Conservation (phyloP, 2,329 filamentous ascomycete species). For the Thielaviopsis ethacetica region DNA sequence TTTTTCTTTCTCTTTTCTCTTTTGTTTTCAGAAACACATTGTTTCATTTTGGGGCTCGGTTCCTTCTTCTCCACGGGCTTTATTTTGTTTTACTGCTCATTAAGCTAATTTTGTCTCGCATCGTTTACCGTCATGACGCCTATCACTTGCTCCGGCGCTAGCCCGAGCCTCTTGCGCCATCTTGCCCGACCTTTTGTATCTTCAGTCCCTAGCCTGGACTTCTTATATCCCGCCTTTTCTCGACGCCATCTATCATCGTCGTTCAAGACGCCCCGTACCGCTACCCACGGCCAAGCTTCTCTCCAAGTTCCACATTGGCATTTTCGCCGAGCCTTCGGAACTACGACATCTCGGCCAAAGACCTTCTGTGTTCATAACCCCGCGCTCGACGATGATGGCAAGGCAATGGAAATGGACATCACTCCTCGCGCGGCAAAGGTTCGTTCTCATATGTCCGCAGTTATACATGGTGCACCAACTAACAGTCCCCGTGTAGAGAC, state of each 20-base stretch:
- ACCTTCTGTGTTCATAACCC: conserved; percentile 51
- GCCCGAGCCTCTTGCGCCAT: conserved; percentile 1
- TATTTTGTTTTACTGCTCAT: not conserved
- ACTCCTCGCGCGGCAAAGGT: conserved; percentile 69
- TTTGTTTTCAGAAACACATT: not conserved
- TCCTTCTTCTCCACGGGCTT: not conserved
- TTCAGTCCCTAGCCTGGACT: conserved; percentile 20
- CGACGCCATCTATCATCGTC: not conserved
- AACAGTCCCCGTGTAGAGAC: conserved; percentile 31
- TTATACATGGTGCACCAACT: not conserved
- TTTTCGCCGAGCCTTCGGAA: conserved; percentile 21
- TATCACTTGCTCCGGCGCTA: not conserved
- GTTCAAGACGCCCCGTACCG: not conserved
- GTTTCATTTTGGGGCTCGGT: not conserved
- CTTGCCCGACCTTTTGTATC: conserved; percentile 13
- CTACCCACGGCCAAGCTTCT: not conserved
- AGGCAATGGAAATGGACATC: conserved; percentile 70
- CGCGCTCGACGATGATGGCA: conserved; percentile 63
- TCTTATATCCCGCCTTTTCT: conserved; percentile 22
- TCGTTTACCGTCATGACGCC: not conserved
- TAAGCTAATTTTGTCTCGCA: not conserved
- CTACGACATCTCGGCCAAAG: conserved; percentile 20
- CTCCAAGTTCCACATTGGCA: conserved; percentile 1
- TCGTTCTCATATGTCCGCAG: conserved; percentile 16
- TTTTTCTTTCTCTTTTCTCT: not conserved